These are phyloP conservation scores for Amanita inopinata DNA, from an alignment of 768 basidiomycete species.

Conservation along the genomic window DNA sequence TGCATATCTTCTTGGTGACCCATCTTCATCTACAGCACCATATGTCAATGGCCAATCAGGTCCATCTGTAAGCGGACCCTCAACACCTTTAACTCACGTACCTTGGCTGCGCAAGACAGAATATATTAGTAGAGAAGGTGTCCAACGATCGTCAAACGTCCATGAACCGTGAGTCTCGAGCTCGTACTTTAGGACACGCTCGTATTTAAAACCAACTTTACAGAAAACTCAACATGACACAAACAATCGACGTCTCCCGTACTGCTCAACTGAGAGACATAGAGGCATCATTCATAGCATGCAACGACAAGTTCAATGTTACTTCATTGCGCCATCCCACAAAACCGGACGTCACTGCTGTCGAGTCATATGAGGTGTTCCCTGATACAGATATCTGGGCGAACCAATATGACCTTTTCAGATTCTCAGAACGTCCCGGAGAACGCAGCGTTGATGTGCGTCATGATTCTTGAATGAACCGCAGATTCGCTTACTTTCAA, in stretches of 20 bases:
- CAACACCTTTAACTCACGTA: slow-evolving; percentile 54
- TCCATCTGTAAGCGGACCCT: slow-evolving; percentile 25
- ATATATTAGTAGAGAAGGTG: slow-evolving; percentile 61
- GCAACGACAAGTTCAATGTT: slow-evolving; percentile 53
- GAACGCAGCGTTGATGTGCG: slow-evolving; percentile 61
- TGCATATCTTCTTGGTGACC: slow-evolving; percentile 65
- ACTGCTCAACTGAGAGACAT: slow-evolving; percentile 70
- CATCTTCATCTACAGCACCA: slow-evolving; percentile 35
- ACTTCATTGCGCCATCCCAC: slow-evolving; percentile 62
- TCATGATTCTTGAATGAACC: slow-evolving; percentile 7
- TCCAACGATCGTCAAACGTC: slow-evolving; percentile 25
- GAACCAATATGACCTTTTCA: slow-evolving; percentile 81
- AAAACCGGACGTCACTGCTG: slow-evolving; percentile 63
- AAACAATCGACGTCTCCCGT: slow-evolving; percentile 61
- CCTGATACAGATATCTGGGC: slow-evolving; percentile 86
- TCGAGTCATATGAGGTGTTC: slow-evolving; percentile 74
- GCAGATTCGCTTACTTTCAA: slow-evolving; percentile 1
- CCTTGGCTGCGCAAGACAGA: slow-evolving; percentile 92
- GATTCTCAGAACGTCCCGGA: slow-evolving; percentile 81
- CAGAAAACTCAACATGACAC: slow-evolving; percentile 39
- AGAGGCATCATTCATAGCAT: slow-evolving; percentile 63
- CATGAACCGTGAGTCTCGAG: slow-evolving; percentile 46
- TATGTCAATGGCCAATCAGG: slow-evolving; percentile 31
- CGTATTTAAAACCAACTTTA: slow-evolving; percentile 1
- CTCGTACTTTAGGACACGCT: slow-evolving; percentile 1